Evolutionary conservation across 192 early-diverging fungal species (phyloP).

Genomic region (Backusella psychrophila): DNA sequence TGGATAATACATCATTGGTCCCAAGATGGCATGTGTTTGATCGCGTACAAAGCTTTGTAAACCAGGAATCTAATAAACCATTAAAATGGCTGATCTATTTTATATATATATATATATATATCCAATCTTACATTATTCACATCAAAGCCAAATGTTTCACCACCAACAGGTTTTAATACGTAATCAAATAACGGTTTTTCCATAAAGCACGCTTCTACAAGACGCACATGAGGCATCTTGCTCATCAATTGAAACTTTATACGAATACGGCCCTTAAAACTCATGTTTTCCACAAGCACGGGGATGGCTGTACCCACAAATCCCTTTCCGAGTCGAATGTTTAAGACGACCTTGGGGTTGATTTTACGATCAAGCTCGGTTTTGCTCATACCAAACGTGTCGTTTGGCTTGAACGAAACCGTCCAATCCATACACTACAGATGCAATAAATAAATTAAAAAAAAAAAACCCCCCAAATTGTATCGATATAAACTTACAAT

Average conservation of each 20-base stretch:
- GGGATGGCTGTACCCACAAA: conserved; percentile 72
- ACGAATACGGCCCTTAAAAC: conserved; percentile 65
- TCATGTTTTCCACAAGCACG: conserved; percentile 73
- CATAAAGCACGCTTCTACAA: conserved; percentile 69
- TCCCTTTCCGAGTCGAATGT: conserved; percentile 75
- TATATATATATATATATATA: too few relatives aligned
- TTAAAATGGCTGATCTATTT: not conserved
- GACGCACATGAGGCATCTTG: conserved; percentile 71
- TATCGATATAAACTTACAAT: conserved; percentile 32
- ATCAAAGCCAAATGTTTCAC: conserved; percentile 68
- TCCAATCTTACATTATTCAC: conserved; percentile 55
- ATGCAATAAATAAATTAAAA: not conserved
- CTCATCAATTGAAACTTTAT: conserved; percentile 72
- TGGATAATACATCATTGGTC: conserved; percentile 43
- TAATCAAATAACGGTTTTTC: conserved; percentile 76
- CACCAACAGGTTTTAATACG: conserved; percentile 73
- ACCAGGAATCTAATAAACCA: conserved; percentile 52
- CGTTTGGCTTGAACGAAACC: conserved; percentile 69
- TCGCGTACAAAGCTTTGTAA: conserved; percentile 61
- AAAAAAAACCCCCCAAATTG: not conserved
- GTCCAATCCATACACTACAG: conserved; percentile 73
- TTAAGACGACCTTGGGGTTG: conserved; percentile 73
- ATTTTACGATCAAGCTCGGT: conserved; percentile 50
- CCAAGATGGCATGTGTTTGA: conserved; percentile 55
- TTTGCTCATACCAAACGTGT: conserved; percentile 52